These are phyloP conservation scores for Monascus ruber DNA, from an alignment of 2,329 filamentous ascomycete genomes.

Conservation along the genomic window DNA sequence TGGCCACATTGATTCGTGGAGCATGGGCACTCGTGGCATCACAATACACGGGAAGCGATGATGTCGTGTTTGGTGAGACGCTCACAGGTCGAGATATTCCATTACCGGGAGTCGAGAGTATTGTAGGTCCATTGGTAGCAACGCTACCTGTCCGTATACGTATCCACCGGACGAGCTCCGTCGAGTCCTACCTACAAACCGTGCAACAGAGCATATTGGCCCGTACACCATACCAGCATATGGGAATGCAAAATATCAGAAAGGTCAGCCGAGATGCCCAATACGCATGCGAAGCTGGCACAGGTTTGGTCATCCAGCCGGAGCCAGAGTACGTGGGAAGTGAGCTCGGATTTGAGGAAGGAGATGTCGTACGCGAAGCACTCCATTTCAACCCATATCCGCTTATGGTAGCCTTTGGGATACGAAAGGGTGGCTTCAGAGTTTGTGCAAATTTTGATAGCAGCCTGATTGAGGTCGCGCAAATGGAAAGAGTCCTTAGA, in stretches of 20 bases:
- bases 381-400: conserved; percentile 39
- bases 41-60: conserved; percentile 33
- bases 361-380: conserved; percentile 24
- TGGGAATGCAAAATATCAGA: conserved; percentile 40
- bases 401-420: conserved; percentile 38
- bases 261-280: conserved; percentile 29
- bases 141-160: conserved; percentile 38
- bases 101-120: conserved; percentile 35
- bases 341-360: conserved; percentile 26
- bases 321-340: conserved; percentile 25
- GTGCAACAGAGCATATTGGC: conserved; percentile 22
- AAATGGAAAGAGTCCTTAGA: conserved; percentile 31
- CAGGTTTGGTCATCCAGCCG: conserved; percentile 29
- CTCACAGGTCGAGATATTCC: conserved; percentile 38
- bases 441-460: conserved; percentile 35
- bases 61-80: conserved; percentile 41
- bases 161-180: conserved; percentile 15
- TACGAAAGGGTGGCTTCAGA: conserved; percentile 32
- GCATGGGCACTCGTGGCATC: conserved; percentile 39
- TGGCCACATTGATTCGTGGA: conserved; percentile 38
- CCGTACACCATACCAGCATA: conserved; percentile 37
- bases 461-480: conserved; percentile 19
- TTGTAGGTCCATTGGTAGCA: conserved; percentile 39
- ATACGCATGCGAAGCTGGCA: conserved; percentile 23
- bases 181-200: conserved; percentile 17